Conservation (phyloP, 1,284 basidiomycete genomes). For the Agroathelia rolfsii region DNA sequence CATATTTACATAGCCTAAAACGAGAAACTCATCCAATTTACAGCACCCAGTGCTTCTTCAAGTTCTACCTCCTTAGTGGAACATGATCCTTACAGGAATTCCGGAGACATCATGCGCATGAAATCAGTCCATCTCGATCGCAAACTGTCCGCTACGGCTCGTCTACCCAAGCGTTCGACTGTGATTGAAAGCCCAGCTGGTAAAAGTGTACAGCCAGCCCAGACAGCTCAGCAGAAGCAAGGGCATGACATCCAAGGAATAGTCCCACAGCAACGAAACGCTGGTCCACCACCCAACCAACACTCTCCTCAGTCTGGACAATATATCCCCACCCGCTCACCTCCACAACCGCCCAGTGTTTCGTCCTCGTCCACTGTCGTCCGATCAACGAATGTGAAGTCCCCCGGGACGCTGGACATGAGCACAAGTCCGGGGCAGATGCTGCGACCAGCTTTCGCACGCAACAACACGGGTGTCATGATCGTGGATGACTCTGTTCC, state of each 20-base stretch:
- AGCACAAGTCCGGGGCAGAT: slow-evolving; percentile 36
- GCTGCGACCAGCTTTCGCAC: slow-evolving; percentile 65
- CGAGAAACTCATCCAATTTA: slow-evolving; percentile 11
- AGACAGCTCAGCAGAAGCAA: slow-evolving; percentile 33
- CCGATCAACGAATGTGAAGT: slow-evolving; percentile 28
- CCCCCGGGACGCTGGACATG: slow-evolving; percentile 28
- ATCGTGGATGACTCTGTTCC: slow-evolving; percentile 80
- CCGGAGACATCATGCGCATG: slow-evolving; percentile 87
- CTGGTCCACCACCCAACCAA: slow-evolving; percentile 25
- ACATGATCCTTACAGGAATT: slow-evolving; percentile 73
- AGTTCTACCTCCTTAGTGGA: slow-evolving; percentile 25
- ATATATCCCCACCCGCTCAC: slow-evolving; percentile 24
- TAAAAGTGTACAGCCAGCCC: slow-evolving; percentile 66
- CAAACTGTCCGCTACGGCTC: slow-evolving; percentile 88
- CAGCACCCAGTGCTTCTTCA: slow-evolving; percentile 27
- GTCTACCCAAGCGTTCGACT: slow-evolving; percentile 87
- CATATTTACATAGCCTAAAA: slow-evolving; percentile 9
- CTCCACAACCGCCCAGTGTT: slow-evolving; percentile 16
- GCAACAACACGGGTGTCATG: slow-evolving; percentile 82
- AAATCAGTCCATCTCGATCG: slow-evolving; percentile 90
- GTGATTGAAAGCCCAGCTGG: slow-evolving; percentile 95
- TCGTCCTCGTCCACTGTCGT: slow-evolving; percentile 27
- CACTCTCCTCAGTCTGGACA: slow-evolving; percentile 21
- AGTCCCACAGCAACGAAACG: slow-evolving; percentile 15
- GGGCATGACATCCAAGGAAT: too few species aligned